Evolutionary conservation across 208 protist species (phyloP).

Genomic region (Trichomonas vaginalis): DNA sequence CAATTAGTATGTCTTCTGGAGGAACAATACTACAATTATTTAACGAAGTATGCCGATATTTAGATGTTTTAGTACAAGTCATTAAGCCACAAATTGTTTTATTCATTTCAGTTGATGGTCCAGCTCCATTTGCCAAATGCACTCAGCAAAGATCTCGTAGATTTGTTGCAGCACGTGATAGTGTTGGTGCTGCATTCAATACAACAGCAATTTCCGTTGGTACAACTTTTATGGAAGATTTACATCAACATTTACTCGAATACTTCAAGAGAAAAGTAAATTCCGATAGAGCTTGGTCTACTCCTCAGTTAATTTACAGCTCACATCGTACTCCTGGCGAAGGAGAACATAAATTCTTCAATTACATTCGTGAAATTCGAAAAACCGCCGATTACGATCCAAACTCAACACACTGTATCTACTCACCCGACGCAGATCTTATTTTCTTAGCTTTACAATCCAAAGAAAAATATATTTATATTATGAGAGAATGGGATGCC

Average conservation of each 20-base stretch:
- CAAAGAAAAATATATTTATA: neutral
- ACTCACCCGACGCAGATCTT: neutral
- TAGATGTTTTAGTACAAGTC: neutral
- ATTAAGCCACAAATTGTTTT: neutral
- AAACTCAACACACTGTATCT: slow-evolving; percentile 49
- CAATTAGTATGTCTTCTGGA: neutral
- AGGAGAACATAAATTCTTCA: slow-evolving; percentile 15
- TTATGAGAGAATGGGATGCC: neutral
- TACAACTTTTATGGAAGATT: slow-evolving; percentile 4
- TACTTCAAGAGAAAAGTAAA: neutral
- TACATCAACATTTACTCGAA: neutral
- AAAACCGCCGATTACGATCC: slow-evolving; percentile 55
- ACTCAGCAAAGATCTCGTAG: neutral
- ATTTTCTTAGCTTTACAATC: neutral
- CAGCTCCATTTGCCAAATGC: neutral
- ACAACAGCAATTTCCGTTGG: neutral
- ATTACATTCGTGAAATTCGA: slow-evolving; percentile 44
- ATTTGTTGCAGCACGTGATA: neutral
- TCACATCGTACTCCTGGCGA: neutral
- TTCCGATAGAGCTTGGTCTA: neutral
- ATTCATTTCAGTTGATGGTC: neutral
- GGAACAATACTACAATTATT: neutral
- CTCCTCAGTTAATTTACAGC: neutral
- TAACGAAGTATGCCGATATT: neutral
- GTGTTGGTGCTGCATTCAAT: neutral